These are phyloP conservation scores for Uncinocarpus reesii DNA, from an alignment of 2,329 filamentous ascomycete species.

Conservation along the genomic window DNA sequence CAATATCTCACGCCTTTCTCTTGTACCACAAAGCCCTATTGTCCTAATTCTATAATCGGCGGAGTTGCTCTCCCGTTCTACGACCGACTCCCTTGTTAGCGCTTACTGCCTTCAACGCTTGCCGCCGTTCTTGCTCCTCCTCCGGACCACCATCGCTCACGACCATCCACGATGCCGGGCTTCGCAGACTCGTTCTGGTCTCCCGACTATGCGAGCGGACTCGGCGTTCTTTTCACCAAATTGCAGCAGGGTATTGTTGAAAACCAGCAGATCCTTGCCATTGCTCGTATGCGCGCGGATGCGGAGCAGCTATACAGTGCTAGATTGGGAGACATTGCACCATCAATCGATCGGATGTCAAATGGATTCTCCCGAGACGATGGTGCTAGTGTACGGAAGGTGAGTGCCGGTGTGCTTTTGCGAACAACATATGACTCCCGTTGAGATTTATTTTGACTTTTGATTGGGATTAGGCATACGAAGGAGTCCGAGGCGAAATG, in stretches of 20 bases:
- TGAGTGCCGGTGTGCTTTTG: constrained; percentile 33
- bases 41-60: too few species aligned
- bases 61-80: background rate
- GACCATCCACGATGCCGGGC: constrained; percentile 58
- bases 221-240: constrained; percentile 91
- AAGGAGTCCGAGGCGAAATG: constrained; percentile 88
- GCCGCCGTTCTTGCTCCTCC: background rate
- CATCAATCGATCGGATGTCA: constrained; percentile 64
- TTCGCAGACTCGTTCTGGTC: constrained; percentile 99
- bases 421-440: too few species aligned
- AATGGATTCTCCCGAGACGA: constrained; percentile 86
- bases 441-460: background rate
- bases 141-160: background rate
- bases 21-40: background rate
- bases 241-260: constrained; percentile 92
- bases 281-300: constrained; percentile 89
- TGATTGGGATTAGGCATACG: constrained; percentile 59
- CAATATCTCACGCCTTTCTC: background rate
- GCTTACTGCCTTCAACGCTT: background rate
- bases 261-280: constrained; percentile 84
- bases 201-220: constrained; percentile 87
- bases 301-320: constrained; percentile 84
- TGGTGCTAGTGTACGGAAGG: constrained; percentile 90
- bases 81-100: background rate
- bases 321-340: constrained; percentile 69